phyloP scores from a whole-genome alignment of 306 rosid genomes.

The Cucurbita argyrosperma region DNA sequence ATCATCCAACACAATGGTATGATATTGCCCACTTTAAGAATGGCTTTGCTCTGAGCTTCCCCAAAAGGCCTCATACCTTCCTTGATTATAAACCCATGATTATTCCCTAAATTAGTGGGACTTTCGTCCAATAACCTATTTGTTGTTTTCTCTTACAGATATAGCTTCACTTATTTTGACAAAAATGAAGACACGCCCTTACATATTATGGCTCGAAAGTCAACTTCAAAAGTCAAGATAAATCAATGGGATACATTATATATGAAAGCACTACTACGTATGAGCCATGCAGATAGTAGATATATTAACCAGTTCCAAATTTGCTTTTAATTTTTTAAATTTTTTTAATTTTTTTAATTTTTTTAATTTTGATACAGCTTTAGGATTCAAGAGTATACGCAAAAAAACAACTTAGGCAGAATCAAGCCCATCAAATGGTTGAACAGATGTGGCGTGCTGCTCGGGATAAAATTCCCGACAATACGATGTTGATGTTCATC shows the following conservation, averaged over 20 bases:
- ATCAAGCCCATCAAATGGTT: conserved; percentile 5
- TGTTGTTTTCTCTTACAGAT: not conserved
- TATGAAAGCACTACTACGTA: no score
- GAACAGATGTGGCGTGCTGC: not conserved
- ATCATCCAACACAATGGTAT: no score
- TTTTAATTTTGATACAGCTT: not conserved
- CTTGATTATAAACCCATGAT: no score
- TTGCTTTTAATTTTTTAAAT: no score
- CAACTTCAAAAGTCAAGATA: not conserved
- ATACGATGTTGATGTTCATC: not conserved
- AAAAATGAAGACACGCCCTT: not conserved
- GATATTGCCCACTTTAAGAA: no score
- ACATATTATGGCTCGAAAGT: conserved; percentile 13
- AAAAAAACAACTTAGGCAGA: not conserved
- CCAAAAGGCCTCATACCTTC: no score
- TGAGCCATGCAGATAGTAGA: no score
- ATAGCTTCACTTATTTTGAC: not conserved
- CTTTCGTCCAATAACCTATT: no score
- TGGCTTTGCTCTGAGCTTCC: no score
- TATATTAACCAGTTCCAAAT: no score
- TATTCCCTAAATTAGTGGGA: no score
- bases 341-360: not conserved
- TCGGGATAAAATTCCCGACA: not conserved
- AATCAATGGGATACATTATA: not conserved
- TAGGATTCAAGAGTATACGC: not conserved